Percentiles rank a stretch among this genome's conserved stretches.
Conservation (phyloP, 805 yeast species). For the Limtongia smithiae region DNA sequence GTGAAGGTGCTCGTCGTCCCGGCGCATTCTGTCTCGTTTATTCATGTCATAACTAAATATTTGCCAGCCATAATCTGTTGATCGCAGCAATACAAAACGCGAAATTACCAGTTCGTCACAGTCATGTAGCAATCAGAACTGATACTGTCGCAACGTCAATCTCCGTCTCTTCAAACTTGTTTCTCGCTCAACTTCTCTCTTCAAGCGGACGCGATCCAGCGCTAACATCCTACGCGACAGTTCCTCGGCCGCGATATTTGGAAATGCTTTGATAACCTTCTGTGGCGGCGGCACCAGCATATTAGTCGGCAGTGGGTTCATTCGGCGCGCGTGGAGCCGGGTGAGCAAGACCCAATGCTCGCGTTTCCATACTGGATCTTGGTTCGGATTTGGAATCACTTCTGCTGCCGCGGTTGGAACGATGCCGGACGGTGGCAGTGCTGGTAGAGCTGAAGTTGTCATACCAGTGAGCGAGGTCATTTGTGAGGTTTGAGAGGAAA, state of each 20-base stretch:
- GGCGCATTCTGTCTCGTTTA: too few species aligned
- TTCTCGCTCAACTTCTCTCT: not conserved
- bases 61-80: too few species aligned
- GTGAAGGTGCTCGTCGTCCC: too few species aligned
- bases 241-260: slow-evolving; percentile 10
- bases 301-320: slow-evolving; percentile 22
- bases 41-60: too few species aligned
- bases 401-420: not conserved
- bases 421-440: slow-evolving; percentile 1
- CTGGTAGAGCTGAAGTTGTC: slow-evolving; percentile 14
- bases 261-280: slow-evolving; percentile 16
- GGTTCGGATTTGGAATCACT: slow-evolving; percentile 11
- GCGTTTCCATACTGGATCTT: slow-evolving; percentile 12
- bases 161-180: too few species aligned
- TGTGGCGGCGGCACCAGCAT: slow-evolving; percentile 10
- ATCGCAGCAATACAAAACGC: not conserved
- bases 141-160: too few species aligned
- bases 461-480: slow-evolving; percentile 2
- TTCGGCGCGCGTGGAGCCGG: slow-evolving; percentile 16
- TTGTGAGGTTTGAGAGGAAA: not conserved
- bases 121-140: too few species aligned
- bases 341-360: slow-evolving; percentile 24
- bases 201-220: slow-evolving; percentile 14
- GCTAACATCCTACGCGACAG: slow-evolving; percentile 24
- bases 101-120: too few species aligned